phyloP scores from a whole-genome alignment of 495 filamentous ascomycete genomes.

The Glutinoglossum americanum region DNA sequence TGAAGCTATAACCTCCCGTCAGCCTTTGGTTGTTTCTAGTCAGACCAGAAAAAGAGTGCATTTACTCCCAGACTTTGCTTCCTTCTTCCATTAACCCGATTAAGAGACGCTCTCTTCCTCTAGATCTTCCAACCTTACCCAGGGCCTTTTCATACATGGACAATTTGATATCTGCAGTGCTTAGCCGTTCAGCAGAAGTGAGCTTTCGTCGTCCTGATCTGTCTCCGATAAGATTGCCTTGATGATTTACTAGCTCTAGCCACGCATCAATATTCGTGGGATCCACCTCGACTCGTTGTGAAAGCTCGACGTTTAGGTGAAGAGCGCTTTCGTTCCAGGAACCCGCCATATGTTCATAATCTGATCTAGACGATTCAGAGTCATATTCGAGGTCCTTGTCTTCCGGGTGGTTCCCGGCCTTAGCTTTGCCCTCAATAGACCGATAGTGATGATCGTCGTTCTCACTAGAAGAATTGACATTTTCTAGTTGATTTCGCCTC shows the following conservation, averaged over 20 bases:
- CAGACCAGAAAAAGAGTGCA: not conserved
- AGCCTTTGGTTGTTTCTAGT: not conserved
- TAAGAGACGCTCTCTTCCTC: not conserved
- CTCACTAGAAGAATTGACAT: slow-evolving; percentile 14
- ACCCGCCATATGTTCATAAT: slow-evolving; percentile 14
- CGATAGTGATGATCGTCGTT: slow-evolving; percentile 39
- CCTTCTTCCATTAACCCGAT: slow-evolving; percentile 48
- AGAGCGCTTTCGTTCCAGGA: slow-evolving; percentile 18
- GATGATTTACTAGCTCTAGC: slow-evolving; percentile 55
- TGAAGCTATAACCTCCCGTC: slow-evolving; percentile 9
- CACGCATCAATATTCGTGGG: slow-evolving; percentile 51
- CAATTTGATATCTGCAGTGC: slow-evolving; percentile 55
- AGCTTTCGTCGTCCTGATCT: slow-evolving; percentile 17
- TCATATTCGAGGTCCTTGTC: slow-evolving; percentile 33
- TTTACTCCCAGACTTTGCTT: slow-evolving; percentile 41
- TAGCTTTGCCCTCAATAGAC: slow-evolving; percentile 46
- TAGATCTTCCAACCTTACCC: slow-evolving; percentile 20
- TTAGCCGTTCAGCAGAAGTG: slow-evolving; percentile 38
- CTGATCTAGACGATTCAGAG: slow-evolving; percentile 24
- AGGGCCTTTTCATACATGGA: slow-evolving; percentile 69
- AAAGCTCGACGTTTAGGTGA: slow-evolving; percentile 33
- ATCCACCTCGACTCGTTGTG: slow-evolving; percentile 31
- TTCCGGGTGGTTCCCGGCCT: slow-evolving; percentile 18
- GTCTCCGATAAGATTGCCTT: slow-evolving; percentile 36
- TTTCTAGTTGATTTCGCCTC: slow-evolving; percentile 8